Evolutionary conservation across 257 asterid genomes (phyloP).

Genomic region (Solanum chmielewskii): DNA sequence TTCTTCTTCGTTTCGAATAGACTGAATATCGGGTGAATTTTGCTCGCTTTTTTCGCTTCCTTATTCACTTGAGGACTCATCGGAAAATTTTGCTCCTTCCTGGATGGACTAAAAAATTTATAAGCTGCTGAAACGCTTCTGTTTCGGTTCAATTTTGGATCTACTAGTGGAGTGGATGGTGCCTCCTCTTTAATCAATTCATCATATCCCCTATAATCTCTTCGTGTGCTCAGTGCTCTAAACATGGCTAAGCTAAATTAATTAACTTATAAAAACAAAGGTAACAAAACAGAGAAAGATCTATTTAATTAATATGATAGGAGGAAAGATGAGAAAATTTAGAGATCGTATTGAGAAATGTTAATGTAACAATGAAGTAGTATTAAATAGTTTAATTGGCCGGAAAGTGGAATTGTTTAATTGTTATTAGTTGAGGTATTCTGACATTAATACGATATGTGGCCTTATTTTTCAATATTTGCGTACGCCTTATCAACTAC

Average conservation of each 20-base stretch:
- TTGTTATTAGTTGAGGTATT: neutral
- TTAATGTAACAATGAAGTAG: neutral
- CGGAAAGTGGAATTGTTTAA: neutral
- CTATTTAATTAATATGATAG: neutral
- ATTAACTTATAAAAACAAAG: neutral
- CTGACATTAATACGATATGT: neutral
- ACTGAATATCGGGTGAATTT: slow-evolving; percentile 9
- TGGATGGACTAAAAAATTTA: neutral
- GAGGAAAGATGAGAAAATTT: neutral
- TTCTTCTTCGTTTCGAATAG: slow-evolving; percentile 9
- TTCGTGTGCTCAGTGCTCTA: slow-evolving; percentile 9
- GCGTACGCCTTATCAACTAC: neutral
- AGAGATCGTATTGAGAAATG: neutral
- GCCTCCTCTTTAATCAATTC: neutral
- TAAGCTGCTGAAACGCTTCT: neutral
- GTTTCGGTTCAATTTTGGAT: slow-evolving; percentile 1
- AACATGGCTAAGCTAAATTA: neutral
- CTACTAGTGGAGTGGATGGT: neutral
- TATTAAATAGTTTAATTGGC: neutral
- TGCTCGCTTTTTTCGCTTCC: neutral
- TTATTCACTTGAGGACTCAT: neutral
- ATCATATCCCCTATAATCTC: neutral
- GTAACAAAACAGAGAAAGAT: neutral
- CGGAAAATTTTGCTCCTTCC: neutral
- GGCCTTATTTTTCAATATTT: neutral